Evolutionary conservation across 768 basidiomycete genomes (phyloP), one percentile per base, ranked within the genome.

Genomic region (Rubroboletus satanas): DNA sequence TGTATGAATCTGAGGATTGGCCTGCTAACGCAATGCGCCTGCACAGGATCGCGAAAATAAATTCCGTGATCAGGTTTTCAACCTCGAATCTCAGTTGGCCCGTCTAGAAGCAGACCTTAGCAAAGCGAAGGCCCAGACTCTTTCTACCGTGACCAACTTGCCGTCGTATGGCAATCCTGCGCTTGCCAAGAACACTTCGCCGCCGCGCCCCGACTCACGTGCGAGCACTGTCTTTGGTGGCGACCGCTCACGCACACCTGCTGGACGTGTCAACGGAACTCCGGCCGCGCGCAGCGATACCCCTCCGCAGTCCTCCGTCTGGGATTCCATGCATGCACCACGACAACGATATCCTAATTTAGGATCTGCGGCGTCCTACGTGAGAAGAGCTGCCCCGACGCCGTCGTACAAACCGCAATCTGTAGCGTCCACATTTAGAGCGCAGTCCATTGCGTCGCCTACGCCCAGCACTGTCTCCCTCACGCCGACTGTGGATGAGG

Each of bases 381-480:
- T 42, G 18, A 58, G 49, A 58, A 58, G 56, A 43, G 59, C 56
- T 21, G 64, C 59, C 26, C 61, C 70, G 28, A 60, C 60, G 12
- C 60, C 57, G 44, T 60, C 70, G 57, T 71, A 67, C 52, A 74
- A 77, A 49, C 69, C 73, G 2, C 60, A 57, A 21, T 71, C 74
- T 38, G 66, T 73, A 14, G 77, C 84, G 10, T 93, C 90, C n/a
- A 36, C 64, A 33, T 70, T 65, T 52, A 74, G 75, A 31, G 66
- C 71, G 3, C 62, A 43, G 12, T 71, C 74, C 39, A 66, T 74
- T 18, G 77, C 84, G 14, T 93, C 90, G 2, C 91, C 91, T 8
- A 84, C 90, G 28, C 84, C 83, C 26, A 93, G 91, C 63, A 81
- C 75, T 2, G 84, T 86, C n/a, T 89, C 88, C 21, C 75, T 81